Evolutionary conservation across 768 basidiomycete genomes (phyloP).

Genomic region (Boletus pseudo-olivaceus): DNA sequence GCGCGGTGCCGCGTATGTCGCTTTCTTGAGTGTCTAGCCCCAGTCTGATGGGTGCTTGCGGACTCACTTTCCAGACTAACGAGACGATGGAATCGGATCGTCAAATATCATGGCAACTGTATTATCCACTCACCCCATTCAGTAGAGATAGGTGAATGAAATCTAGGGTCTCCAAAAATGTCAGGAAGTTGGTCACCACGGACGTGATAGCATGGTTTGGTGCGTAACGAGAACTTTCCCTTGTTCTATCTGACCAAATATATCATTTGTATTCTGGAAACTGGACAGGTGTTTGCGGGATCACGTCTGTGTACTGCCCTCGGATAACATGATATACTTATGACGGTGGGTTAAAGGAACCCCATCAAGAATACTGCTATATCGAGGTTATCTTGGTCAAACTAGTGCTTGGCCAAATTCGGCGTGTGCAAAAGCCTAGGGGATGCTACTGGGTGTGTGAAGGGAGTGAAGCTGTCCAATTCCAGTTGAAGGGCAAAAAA

Average conservation of each 20-base stretch:
- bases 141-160: not conserved
- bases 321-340: not conserved
- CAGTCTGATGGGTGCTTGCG: not conserved
- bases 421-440: not conserved
- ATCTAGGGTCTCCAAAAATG: not conserved
- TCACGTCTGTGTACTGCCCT: not conserved
- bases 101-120: constrained; percentile 2
- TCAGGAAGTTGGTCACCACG: not conserved
- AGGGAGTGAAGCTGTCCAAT: not conserved
- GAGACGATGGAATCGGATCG: constrained; percentile 5
- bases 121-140: not conserved
- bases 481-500: not conserved
- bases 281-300: not conserved
- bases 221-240: not conserved
- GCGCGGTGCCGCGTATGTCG: not conserved
- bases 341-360: not conserved
- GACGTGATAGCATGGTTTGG: not conserved
- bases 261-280: not conserved
- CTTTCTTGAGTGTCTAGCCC: not conserved
- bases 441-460: not conserved
- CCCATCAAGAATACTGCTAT: not conserved
- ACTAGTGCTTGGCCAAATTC: not conserved
- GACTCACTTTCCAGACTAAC: not conserved
- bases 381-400: not conserved
- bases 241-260: constrained; percentile 2